Evolutionary conservation across 306 rosid genomes (phyloP).

Genomic region (Rosa multiflora): DNA sequence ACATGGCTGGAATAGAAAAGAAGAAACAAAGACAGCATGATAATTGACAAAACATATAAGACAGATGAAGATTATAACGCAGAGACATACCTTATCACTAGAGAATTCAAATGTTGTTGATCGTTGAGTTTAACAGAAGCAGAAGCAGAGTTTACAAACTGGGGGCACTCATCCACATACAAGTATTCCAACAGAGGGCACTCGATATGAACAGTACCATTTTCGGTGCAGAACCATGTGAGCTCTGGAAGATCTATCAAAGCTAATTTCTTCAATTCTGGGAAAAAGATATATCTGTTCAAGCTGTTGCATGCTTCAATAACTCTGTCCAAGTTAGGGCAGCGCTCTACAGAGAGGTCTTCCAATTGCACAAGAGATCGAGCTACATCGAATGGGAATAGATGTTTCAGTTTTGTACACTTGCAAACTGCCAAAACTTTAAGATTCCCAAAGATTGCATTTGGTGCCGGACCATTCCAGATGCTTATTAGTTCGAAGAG

Average conservation of each 20-base stretch:
- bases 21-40: too few species aligned
- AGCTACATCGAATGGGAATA: not conserved
- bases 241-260: not conserved
- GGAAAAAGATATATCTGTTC: not conserved
- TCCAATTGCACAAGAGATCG: conserved; percentile 11
- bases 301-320: not conserved
- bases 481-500: not conserved
- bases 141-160: too few species aligned
- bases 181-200: conserved; percentile 18
- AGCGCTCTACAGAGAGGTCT: not conserved
- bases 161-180: conserved; percentile 3
- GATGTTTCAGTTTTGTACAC: not conserved
- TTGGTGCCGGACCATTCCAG: not conserved
- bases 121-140: too few species aligned
- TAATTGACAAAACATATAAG: too few species aligned
- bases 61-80: too few species aligned
- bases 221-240: not conserved
- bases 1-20: too few species aligned
- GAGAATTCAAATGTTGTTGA: too few species aligned
- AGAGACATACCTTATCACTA: too few species aligned
- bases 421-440: not conserved
- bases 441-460: not conserved
- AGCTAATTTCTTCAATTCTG: not conserved
- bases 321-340: not conserved
- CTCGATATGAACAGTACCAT: not conserved